A percentile compares a stretch with the other conserved stretches of the same genome.
Evolutionary conservation across 169 alveolate species (phyloP).

Genomic region (Neospora caninum): DNA sequence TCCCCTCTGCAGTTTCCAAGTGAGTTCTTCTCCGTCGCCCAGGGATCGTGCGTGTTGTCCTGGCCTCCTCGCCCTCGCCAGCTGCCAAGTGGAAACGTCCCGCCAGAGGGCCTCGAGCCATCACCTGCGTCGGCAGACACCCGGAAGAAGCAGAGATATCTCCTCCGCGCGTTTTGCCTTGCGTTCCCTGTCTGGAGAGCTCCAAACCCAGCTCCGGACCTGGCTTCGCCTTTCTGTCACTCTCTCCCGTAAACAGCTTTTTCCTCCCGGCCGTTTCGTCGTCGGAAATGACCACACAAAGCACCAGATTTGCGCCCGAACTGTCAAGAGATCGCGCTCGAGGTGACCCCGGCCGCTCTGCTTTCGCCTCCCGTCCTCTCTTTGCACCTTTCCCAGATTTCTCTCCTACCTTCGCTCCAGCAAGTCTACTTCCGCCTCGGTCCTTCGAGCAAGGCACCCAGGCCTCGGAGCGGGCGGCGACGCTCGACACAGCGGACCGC

Average conservation of each 20-base stretch:
- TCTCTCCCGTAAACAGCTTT: not conserved
- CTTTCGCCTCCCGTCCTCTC: not conserved
- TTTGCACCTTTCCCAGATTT: not conserved
- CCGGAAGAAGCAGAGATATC: not conserved
- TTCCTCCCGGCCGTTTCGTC: not conserved
- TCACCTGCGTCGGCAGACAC: not conserved
- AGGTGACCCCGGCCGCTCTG: not conserved
- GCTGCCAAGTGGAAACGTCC: not conserved
- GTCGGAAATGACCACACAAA: not conserved
- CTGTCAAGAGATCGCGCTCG: not conserved
- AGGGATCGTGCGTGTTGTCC: not conserved
- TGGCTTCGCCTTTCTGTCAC: not conserved
- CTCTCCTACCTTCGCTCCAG: not conserved
- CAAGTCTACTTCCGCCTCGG: not conserved
- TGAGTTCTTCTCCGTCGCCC: not conserved
- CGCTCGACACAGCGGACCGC: not conserved
- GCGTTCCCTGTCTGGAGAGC: not conserved
- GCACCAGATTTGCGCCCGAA: not conserved
- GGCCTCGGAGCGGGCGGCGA: not conserved
- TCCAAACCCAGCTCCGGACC: not conserved
- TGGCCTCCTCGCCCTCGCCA: not conserved
- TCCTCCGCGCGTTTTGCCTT: not conserved
- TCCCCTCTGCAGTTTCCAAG: not conserved
- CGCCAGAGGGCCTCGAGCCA: not conserved
- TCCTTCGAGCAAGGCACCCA: not conserved